A percentile compares a stretch with the other conserved stretches of the same genome.
phyloP scores from a whole-genome alignment of 2,329 filamentous ascomycete species.

The Xylariomycetidae sp. region DNA sequence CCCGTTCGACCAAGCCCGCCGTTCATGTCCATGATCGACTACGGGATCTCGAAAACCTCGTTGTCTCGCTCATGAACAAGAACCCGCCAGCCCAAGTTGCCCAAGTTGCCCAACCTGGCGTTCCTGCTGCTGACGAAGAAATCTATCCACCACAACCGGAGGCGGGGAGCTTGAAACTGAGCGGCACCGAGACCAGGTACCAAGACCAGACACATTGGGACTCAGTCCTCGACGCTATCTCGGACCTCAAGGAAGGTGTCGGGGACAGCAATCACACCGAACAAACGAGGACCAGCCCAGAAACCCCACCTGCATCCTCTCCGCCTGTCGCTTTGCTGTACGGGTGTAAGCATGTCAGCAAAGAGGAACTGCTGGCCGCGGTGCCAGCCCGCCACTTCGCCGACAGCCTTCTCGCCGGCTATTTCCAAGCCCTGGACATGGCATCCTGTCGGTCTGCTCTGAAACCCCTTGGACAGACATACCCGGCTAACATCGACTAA shows the following conservation, averaged over 20 bases:
- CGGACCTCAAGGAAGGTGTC: slow-evolving; percentile 13
- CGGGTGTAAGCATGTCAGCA: slow-evolving; percentile 18
- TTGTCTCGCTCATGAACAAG: slow-evolving; percentile 12
- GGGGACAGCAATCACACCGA: too few relatives aligned
- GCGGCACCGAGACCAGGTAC: slow-evolving; percentile 12
- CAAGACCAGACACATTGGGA: slow-evolving; percentile 16
- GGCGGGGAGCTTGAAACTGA: slow-evolving; percentile 12
- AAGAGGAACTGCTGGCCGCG: slow-evolving; percentile 26
- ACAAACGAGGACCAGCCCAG: too few relatives aligned
- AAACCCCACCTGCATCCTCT: too few relatives aligned
- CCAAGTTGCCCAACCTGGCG: not conserved
- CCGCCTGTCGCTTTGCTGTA: slow-evolving; percentile 30
- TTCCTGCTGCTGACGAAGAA: not conserved
- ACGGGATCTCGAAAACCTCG: slow-evolving; percentile 11
- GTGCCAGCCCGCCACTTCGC: slow-evolving; percentile 27
- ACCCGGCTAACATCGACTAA: slow-evolving; percentile 1
- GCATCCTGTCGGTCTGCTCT: slow-evolving; percentile 14
- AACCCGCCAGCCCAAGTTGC: slow-evolving; percentile 3
- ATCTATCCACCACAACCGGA: slow-evolving; percentile 5
- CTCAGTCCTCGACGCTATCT: slow-evolving; percentile 14
- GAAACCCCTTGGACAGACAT: not conserved
- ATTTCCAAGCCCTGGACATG: slow-evolving; percentile 30
- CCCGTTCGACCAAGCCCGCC: slow-evolving; percentile 2
- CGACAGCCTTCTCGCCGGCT: slow-evolving; percentile 30
- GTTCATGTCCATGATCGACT: slow-evolving; percentile 10